A percentile compares a stretch with the other conserved stretches of the same genome.
Conservation (phyloP, 805 yeast species). For the Lipomyces spencermartinsiae region DNA sequence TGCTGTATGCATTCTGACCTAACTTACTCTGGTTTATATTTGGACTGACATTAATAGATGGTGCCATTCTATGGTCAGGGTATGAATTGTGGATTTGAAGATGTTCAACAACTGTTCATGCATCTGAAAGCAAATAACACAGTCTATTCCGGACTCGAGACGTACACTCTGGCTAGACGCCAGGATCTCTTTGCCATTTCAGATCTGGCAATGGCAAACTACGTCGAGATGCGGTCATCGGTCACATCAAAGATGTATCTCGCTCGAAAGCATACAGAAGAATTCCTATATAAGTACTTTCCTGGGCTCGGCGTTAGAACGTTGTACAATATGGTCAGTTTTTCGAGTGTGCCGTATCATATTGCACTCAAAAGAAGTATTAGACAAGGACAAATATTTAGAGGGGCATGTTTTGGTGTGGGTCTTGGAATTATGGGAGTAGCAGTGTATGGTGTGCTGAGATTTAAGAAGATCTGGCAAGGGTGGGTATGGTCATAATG, state of each 20-base stretch:
- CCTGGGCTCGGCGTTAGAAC: slow-evolving; percentile 53
- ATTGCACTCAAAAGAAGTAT: slow-evolving; percentile 26
- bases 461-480: slow-evolving; percentile 13
- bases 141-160: slow-evolving; percentile 54
- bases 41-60: slow-evolving; percentile 52
- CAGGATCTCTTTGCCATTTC: slow-evolving; percentile 77
- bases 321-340: slow-evolving; percentile 89
- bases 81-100: slow-evolving; percentile 95
- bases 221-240: slow-evolving; percentile 83
- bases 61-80: slow-evolving; percentile 99
- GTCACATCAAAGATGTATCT: slow-evolving; percentile 68
- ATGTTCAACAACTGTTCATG: slow-evolving; percentile 68
- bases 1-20: slow-evolving; percentile 48
- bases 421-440: slow-evolving; percentile 26
- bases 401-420: slow-evolving; percentile 13
- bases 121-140: slow-evolving; percentile 48
- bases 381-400: slow-evolving; percentile 26
- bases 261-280: slow-evolving; percentile 72
- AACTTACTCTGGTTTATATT: background rate
- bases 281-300: slow-evolving; percentile 73
- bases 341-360: slow-evolving; percentile 76
- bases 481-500: background rate
- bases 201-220: slow-evolving; percentile 79
- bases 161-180: slow-evolving; percentile 62
- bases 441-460: slow-evolving; percentile 23